Base-by-base conservation (phyloP, 495 filamentous ascomycete species). In the Talaromyces adpressus region DNA sequence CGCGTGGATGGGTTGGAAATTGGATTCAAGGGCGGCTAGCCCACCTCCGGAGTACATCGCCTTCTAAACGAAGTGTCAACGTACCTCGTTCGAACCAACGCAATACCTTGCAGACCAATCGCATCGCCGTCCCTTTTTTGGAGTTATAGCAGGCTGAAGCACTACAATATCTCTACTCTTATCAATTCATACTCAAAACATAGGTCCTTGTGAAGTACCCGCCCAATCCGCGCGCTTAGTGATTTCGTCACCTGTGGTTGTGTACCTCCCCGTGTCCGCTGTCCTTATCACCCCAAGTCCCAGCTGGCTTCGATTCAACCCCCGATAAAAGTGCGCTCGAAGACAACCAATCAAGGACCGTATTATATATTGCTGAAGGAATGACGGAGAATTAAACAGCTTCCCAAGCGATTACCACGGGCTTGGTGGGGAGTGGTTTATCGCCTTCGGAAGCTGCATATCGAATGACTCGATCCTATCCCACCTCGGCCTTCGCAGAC, bases 391-490 rank as follows among this genome's bases (percentile, higher is more conserved):
- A 36, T 36, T 36, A 58, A 12, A 30, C 12, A 25, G 23, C 56
- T 58, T 61, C 47, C 25, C 27, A 29, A 62, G 60, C 45, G 60
- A 29, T 62, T 30, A 52, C 60, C 60, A 52, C 60, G 14, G 60
- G 27, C 45, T 62, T 51, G 60, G 25, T 51, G 60, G 60, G 60
- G 60, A 52, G 60, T 51, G 25, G 60, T 52, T 49, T 32, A 47
- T 62, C 60, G 60, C 60, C 60, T 14, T 45, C 68, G 64, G 59
- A 61, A 52, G 63, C 72, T 73, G 71, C 59, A 77, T 78, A 70
- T 75, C 77, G 76, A 73, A 78, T 78, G 78, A 70, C 68, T 77
- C 73, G 70, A 73, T 69, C 66, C 69, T 70, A 69, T 71, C 68
- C 34, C 63, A 56, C 18, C 49, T 51, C 18, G 49, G 51, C 69